Base-by-base conservation (phyloP, 768 basidiomycete genomes). In the Ramaria rubella region DNA sequence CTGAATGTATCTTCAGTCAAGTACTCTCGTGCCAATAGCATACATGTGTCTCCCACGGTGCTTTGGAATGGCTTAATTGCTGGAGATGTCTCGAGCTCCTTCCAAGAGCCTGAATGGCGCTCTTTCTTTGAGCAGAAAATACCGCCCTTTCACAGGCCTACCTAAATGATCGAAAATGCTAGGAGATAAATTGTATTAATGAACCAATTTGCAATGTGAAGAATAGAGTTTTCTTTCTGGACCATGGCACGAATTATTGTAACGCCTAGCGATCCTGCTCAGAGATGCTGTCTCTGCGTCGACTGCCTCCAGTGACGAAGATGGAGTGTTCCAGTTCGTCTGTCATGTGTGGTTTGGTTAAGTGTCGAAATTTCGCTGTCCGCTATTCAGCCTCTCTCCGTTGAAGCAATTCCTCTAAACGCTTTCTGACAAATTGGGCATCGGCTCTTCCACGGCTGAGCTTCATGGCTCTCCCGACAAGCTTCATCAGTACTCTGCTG, bases 401-500 rank as follows among this genome's bases (percentile, higher is more conserved):
- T 24, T 11, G 19, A 29, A 85, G 71, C 50, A 83, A 60, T 53
- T 74, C 72, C 52, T 77, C 72, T 42, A 95, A 62, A 58, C 75
- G 69, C 27, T 67, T 70, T 63, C 72, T 80, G 19, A 80, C 82
- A 26, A 73, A 72, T 56, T 76, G 75, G 1, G 92, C 88, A 69
- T 95, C 85, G 14, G 86, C 90, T 44, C 81, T 78, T 15, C 95
- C 95, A 57, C 81, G 74, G 60, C 83, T 89, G 49, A 79, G 68
- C 68, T 83, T 86, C 90, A 97, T 94, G 27, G 95, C 89, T 62
- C 81, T 76, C 0, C 94, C 94, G 1, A 94, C 76, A 43, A 97
- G 75, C 59, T 86, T 85, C 72, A 88, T 88, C 36, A 94, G 61
- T 5, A 90, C 90, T 58, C 85, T 87, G n/a, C 70, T 70, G 52